Evolutionary conservation across 2,329 filamentous ascomycete genomes (phyloP).

Genomic region (Exophiala aquamarina): DNA sequence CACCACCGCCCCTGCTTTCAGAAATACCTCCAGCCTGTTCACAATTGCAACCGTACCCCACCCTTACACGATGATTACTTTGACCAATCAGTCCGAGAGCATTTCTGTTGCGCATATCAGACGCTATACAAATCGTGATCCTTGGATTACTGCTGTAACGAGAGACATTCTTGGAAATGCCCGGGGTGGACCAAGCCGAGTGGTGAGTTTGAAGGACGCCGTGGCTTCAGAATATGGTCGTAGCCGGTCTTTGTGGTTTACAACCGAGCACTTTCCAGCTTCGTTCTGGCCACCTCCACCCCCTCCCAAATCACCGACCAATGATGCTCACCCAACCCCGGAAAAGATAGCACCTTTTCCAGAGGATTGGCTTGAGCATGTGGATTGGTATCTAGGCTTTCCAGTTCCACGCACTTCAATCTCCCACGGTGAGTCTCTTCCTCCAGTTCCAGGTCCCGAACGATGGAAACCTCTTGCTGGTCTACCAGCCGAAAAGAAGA

Average conservation of each 20-base stretch:
- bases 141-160: constrained; percentile 74
- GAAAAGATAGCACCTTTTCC: constrained; percentile 46
- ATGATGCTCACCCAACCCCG: constrained; percentile 23
- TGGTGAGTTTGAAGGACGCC: constrained; percentile 76
- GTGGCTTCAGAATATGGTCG: constrained; percentile 68
- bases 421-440: constrained; percentile 56
- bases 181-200: constrained; percentile 63
- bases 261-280: constrained; percentile 61
- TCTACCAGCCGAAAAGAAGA: constrained; percentile 37
- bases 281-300: constrained; percentile 25
- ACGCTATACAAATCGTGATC: constrained; percentile 69
- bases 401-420: constrained; percentile 59
- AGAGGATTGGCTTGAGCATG: constrained; percentile 53
- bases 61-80: constrained; percentile 76
- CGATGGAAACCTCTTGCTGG: constrained; percentile 45
- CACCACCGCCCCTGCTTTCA: constrained; percentile 65
- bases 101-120: constrained; percentile 67
- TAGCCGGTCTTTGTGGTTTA: constrained; percentile 75
- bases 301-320: constrained; percentile 30
- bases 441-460: constrained; percentile 60
- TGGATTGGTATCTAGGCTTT: constrained; percentile 92
- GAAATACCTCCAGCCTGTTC: constrained; percentile 71
- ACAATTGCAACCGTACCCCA: constrained; percentile 88
- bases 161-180: constrained; percentile 65
- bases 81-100: constrained; percentile 61